These are phyloP conservation scores for Phytopythium aichiense DNA, from an alignment of 352 stramenopile species.

Conservation along the genomic window DNA sequence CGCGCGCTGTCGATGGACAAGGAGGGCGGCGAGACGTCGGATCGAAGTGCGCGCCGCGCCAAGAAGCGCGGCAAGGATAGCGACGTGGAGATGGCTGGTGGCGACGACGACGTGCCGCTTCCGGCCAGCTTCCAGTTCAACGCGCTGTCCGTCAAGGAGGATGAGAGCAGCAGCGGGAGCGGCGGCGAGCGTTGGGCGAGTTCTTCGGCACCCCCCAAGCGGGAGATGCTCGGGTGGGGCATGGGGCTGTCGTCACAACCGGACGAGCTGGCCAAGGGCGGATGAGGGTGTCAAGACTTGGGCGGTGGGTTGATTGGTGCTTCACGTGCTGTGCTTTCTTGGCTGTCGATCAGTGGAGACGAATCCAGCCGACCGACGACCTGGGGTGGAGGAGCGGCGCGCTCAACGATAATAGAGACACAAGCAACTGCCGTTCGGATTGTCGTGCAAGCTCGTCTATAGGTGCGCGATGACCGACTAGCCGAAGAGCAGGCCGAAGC, in stretches of 20 bases:
- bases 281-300: neutral
- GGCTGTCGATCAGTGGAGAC: neutral
- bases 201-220: constrained; percentile 20
- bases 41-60: constrained; percentile 4
- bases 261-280: neutral
- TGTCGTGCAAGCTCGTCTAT: neutral
- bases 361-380: neutral
- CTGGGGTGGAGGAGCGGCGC: neutral
- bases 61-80: constrained; percentile 5
- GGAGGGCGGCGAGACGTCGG: constrained; percentile 8
- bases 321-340: neutral
- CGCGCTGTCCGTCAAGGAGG: constrained; percentile 16
- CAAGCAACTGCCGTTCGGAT: neutral
- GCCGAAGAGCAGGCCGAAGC: constrained; percentile 45
- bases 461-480: constrained; percentile 6
- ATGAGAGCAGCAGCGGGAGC: neutral
- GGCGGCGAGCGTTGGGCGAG: neutral
- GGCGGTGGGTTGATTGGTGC: neutral
- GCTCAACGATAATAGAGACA: neutral
- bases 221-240: constrained; percentile 72
- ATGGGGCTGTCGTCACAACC: constrained; percentile 51
- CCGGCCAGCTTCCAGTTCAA: constrained; percentile 33
- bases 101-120: constrained; percentile 48
- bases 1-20: constrained; percentile 9
- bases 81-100: constrained; percentile 28